phyloP scores from a whole-genome alignment of 1,139 yeast species.

The Lodderomyces oxycetoniae region DNA sequence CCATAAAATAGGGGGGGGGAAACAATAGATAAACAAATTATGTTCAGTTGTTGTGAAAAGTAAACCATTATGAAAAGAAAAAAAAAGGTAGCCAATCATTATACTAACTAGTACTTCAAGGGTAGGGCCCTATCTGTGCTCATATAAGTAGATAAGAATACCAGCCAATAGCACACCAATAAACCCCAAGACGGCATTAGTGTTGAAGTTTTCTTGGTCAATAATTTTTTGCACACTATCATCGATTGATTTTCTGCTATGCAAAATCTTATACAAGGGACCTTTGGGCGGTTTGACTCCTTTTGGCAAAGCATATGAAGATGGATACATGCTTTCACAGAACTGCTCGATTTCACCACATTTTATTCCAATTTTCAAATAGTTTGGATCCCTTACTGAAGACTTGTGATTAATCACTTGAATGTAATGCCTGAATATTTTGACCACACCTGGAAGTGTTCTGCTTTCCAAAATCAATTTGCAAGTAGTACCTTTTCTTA shows the following conservation, averaged over 20 bases:
- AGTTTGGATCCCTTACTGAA: constrained; percentile 80
- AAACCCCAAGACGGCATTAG: constrained; percentile 16
- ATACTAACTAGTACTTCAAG: too few relatives aligned
- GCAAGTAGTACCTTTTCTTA: constrained; percentile 90
- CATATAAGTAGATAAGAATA: too few relatives aligned
- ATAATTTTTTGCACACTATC: constrained; percentile 24
- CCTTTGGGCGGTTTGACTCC: constrained; percentile 22
- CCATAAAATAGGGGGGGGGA: too few relatives aligned
- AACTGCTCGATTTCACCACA: constrained; percentile 87
- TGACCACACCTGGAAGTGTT: constrained; percentile 71
- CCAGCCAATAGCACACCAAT: constrained; percentile 9
- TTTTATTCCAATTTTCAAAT: constrained; percentile 73
- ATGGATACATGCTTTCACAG: constrained; percentile 70
- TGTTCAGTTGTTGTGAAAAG: too few relatives aligned
- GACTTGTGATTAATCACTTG: constrained; percentile 76
- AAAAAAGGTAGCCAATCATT: too few relatives aligned
- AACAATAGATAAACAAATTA: too few relatives aligned
- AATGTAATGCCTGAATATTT: constrained; percentile 68
- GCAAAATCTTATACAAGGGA: constrained; percentile 23
- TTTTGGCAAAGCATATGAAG: constrained; percentile 26
- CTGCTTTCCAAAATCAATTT: constrained; percentile 68
- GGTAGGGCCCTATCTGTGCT: too few relatives aligned
- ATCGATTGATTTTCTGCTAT: constrained; percentile 30
- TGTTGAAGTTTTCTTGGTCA: constrained; percentile 25
- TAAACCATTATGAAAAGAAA: too few relatives aligned